Evolutionary conservation across 495 filamentous ascomycete genomes (phyloP), one percentile per base, ranked within the genome.

Genomic region (Zalerion maritima): DNA sequence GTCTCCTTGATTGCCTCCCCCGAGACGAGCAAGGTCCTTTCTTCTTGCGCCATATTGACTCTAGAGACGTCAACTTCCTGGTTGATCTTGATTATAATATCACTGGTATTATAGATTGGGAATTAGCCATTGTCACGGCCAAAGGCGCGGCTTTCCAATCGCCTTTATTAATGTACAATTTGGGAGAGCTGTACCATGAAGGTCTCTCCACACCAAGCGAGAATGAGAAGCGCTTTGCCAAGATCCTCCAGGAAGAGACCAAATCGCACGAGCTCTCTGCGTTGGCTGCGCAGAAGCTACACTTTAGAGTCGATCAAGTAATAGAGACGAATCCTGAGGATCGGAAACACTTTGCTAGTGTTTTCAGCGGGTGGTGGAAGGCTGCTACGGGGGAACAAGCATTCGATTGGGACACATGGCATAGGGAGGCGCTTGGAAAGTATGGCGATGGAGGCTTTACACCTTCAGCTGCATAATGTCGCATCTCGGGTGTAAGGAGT

Each of bases 11-110:
- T 22, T 20, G 26, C 16, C 20, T 34, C 6, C 38, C 38, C 14
- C 23, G 20, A 17, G 41, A 54, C 24, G 46, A 42, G 20, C 31
- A 26, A 19, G 20, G 26, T 13, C 33, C 33, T 14, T 57, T 47
- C 34, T 56, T 50, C 28, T 28, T 57, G 8, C 42, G 38, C 15
- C 44, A 57, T 36, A 45, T 44, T 14, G 49, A 57, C 34, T 41
- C 52, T 6, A 51, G 52, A 34, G 52, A 50, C 11, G 48, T 49
- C 24, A 50, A 52, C 21, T 43, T 56, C 24, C 41, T 62, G n/a
- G 40, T 58, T 18, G 48, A 58, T 28, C 32, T 45, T 16, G 37
- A 50, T 2, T 54, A 43, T 14, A 48, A 50, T 21, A 57, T 58
- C 23, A 54, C 50, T 1, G 48, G 49, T 6, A 54, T 55, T 14